Percentiles rank a stretch among this genome's conserved stretches.
These are phyloP conservation scores for Trichoderma virens DNA, from an alignment of 495 filamentous ascomycete genomes.

Conservation along the genomic window DNA sequence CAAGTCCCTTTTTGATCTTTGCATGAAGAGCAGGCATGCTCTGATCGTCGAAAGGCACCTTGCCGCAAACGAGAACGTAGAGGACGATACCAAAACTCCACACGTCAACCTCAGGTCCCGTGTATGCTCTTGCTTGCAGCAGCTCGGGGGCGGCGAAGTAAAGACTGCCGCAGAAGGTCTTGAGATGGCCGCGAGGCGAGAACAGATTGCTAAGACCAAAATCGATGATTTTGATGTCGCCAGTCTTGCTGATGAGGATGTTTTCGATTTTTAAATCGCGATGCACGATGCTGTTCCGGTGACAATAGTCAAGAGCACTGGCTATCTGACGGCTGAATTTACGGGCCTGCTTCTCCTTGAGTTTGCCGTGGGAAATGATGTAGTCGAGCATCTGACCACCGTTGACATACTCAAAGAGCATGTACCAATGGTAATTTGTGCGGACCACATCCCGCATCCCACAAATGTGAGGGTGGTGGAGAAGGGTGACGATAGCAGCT, in stretches of 20 bases:
- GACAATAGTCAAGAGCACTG: constrained; percentile 97
- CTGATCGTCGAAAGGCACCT: constrained; percentile 98
- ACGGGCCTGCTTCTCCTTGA: constrained; percentile 97
- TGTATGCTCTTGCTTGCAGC: constrained; percentile 88
- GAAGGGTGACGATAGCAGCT: constrained; percentile 91
- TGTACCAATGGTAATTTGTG: constrained; percentile 98
- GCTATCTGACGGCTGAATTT: constrained; percentile 98
- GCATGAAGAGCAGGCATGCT: constrained; percentile 98
- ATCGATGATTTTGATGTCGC: constrained; percentile 99
- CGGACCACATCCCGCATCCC: constrained; percentile 92
- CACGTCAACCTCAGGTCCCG: constrained; percentile 92
- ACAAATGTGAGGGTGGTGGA: constrained; percentile 95
- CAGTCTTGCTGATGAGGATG: constrained; percentile 97
- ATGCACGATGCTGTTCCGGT: constrained; percentile 98
- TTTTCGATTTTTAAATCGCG: constrained; percentile 98
- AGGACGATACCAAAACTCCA: constrained; percentile 99
- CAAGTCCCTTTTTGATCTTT: constrained; percentile 95
- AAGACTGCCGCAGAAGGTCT: constrained; percentile 95
- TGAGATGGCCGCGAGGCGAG: constrained; percentile 74
- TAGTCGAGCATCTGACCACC: constrained; percentile 99
- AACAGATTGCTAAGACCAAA: constrained; percentile 98
- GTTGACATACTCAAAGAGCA: constrained; percentile 99
- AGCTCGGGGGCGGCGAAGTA: constrained; percentile 98
- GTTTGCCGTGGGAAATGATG: constrained; percentile 93
- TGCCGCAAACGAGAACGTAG: constrained; percentile 95